Base-by-base conservation (phyloP, 75 land plant species). In the Cunninghamia lanceolata region DNA sequence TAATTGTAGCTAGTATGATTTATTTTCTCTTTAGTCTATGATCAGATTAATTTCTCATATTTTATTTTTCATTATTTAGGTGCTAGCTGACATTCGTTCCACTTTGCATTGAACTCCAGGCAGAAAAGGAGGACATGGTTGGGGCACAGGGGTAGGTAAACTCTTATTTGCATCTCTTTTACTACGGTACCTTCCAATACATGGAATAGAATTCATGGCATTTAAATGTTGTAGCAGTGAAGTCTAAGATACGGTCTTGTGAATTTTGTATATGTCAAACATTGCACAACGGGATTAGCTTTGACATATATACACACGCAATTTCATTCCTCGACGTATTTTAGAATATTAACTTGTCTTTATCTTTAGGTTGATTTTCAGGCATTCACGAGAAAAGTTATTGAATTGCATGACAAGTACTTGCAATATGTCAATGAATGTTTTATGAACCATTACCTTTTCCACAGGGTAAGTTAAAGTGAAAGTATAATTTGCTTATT, bases 361-460 rank as follows among this genome's bases (percentile, higher is more conserved):
- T 21, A 80, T 25, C 45, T 28, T 79, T 32, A 71, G 75, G 46
- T 30, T 88, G 7, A 9, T 79, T 85, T 85, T 84, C 93, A 97
- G 98, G 94, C 94, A 39, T 97, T 96, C 88, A 96, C 94, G 10
- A 91, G 98, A 30, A 97, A 96, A 87, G 92, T 96, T 34, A 97
- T 97, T 90, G 99, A 97, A 88, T 89, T 97, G 6, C 99, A 96
- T 90, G 99, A 97, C 93, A 97, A 94, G 88, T 97, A 94, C 88
- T 78, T 97, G 87, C 93, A 93, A 35, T 97, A 97, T 88, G 99
- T 96, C 47, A 95, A 94, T 79, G 94, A 95, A 36, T 97, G 96
- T 86, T 97, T 97, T 82, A 87, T 92, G 21, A 95, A 96, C 34
- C 99, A 97, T 84, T 94, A 94, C 3, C 96, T 96, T 84, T 97